phyloP scores from a whole-genome alignment of 768 basidiomycete species.

The Lentinula edodes region DNA sequence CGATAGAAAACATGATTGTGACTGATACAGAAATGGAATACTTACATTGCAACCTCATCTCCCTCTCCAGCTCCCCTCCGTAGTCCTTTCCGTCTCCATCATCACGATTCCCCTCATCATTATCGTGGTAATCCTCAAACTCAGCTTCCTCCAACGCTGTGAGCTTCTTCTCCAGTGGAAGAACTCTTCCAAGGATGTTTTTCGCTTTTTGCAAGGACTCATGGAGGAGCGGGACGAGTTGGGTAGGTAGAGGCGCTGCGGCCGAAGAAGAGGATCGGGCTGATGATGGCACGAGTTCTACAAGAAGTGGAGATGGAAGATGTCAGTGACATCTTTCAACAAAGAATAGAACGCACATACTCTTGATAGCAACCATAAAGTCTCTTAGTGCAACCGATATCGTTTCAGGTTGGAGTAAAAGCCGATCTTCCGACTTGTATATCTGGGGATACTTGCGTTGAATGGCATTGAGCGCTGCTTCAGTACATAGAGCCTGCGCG shows the following conservation, averaged over 20 bases:
- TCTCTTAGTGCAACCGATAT: conserved; percentile 83
- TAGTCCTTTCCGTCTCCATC: background rate
- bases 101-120: conserved; percentile 30
- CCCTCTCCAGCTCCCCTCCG: conserved; percentile 75
- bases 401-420: conserved; percentile 78
- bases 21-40: background rate
- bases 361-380: conserved; percentile 97
- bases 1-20: background rate
- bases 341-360: conserved; percentile 39
- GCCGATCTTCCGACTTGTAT: conserved; percentile 84
- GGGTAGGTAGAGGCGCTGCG: conserved; percentile 78
- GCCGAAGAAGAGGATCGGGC: conserved; percentile 85
- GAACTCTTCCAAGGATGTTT: conserved; percentile 58
- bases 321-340: conserved; percentile 2
- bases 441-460: conserved; percentile 97
- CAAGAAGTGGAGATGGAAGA: background rate
- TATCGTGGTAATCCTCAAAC: conserved; percentile 72
- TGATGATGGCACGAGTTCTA: conserved; percentile 93
- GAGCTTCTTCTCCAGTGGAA: conserved; percentile 78
- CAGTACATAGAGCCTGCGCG: conserved; percentile 86
- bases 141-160: conserved; percentile 93
- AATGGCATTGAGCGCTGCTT: conserved; percentile 93
- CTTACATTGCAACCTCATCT: conserved; percentile 82
- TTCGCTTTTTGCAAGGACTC: conserved; percentile 69
- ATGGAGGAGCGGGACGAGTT: conserved; percentile 75